These are phyloP conservation scores for Metroxylon sagu DNA, from an alignment of 176 grass and related monocot species.

Conservation along the genomic window DNA sequence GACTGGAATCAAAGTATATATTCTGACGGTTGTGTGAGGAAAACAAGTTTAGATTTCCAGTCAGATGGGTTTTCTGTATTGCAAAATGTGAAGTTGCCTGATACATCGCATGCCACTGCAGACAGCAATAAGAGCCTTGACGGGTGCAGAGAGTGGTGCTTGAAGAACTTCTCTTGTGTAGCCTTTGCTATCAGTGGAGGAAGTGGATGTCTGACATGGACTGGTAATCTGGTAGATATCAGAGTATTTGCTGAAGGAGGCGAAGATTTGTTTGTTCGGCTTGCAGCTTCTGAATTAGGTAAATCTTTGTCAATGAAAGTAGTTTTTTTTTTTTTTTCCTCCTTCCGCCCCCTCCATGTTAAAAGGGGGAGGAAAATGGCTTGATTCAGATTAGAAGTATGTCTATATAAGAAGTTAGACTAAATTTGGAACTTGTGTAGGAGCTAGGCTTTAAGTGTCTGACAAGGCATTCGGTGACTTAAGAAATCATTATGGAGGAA, in stretches of 20 bases:
- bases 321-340: no score
- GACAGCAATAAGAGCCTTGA: not conserved
- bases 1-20: no score
- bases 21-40: not conserved
- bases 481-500: no score
- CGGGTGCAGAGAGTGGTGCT: not conserved
- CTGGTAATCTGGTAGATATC: not conserved
- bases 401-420: no score
- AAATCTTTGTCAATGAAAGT: no score
- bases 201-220: slow-evolving; percentile 3
- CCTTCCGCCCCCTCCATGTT: no score
- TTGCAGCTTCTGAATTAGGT: slow-evolving; percentile 3
- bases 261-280: not conserved
- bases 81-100: slow-evolving; percentile 5
- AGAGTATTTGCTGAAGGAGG: not conserved
- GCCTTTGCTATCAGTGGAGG: not conserved
- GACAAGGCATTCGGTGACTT: no score
- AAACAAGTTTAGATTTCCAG: not conserved
- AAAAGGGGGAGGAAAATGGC: no score
- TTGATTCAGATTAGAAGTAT: no score
- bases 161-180: slow-evolving; percentile 1
- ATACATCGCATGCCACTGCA: not conserved
- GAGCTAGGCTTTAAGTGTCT: no score
- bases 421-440: no score
- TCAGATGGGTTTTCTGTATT: not conserved